phyloP scores from a whole-genome alignment of 176 grass and related monocot species.

The Saccharum officinarum region DNA sequence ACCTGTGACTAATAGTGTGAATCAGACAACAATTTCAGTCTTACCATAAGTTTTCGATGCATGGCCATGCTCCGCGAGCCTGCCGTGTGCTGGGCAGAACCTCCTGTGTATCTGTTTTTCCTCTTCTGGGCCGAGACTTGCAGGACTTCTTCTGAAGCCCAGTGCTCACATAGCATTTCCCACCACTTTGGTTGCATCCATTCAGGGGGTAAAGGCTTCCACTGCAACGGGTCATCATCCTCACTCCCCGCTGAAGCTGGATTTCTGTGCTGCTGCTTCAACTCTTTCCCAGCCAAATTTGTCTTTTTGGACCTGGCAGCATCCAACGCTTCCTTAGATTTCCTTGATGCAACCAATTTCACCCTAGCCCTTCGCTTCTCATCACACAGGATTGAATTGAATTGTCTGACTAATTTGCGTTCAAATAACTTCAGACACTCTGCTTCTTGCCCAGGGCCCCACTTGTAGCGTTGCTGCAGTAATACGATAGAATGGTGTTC shows the following conservation, averaged over 20 bases:
- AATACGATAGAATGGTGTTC: conserved; percentile 17
- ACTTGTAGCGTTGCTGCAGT: conserved; percentile 43
- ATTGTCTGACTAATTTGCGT: conserved; percentile 34
- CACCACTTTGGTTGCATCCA: conserved; percentile 50
- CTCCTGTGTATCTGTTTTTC: conserved; percentile 46
- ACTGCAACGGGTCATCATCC: conserved; percentile 42
- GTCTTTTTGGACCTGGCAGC: conserved; percentile 17
- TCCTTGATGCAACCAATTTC: conserved; percentile 33
- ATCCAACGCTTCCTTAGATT: conserved; percentile 21
- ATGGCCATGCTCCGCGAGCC: conserved; percentile 51
- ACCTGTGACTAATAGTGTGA: conserved; percentile 9
- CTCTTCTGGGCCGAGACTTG: conserved; percentile 42
- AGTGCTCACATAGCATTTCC: conserved; percentile 49
- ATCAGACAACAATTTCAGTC: conserved; percentile 11
- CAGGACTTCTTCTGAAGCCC: conserved; percentile 44
- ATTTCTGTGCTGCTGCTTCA: conserved; percentile 15
- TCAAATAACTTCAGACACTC: conserved; percentile 46
- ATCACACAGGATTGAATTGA: conserved; percentile 37
- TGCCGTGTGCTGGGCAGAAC: conserved; percentile 43
- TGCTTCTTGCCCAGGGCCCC: conserved; percentile 30
- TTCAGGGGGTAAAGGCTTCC: conserved; percentile 42
- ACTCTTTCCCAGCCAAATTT: conserved; percentile 27
- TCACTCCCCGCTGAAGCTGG: not conserved
- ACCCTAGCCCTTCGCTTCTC: conserved; percentile 44
- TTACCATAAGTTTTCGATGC: conserved; percentile 51